Base-by-base conservation (phyloP, 768 basidiomycete species). In the Mrakia gelida region DNA sequence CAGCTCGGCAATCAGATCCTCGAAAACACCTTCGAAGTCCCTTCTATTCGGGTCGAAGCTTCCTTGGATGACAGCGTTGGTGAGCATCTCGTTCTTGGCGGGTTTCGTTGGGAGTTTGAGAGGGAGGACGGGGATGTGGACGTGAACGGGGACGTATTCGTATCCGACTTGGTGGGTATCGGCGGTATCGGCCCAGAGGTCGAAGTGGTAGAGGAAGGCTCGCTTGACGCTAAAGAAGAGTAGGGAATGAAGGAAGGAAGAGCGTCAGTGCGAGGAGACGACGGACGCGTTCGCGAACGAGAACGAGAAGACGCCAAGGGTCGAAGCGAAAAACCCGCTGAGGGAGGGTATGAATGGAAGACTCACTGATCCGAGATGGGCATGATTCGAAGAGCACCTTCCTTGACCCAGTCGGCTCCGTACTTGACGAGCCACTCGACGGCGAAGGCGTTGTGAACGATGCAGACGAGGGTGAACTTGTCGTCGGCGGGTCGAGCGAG, bases 381-480 rank as follows among this genome's bases (percentile, higher is more conserved):
- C 11, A 86, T 76, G 28, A 86, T 77, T 6, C 86, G 84, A 32
- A 87, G 83, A 21, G 86, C 86, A 52, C 82, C 81, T 32, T 85
- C 81, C 54, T 83, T 83, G 43, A 86, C 80, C 86, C 86, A 87
- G 68, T 84, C 83, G 26, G 83, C 78, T 26, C 86, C 85, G 28
- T 80, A 10, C 52, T 79, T 68, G 85, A 86, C 84, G 84, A 86
- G 4, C 68, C 68, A 63, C 80, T 85, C 75, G 77, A 77, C 26
- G 9, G 63, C 54, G 38, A 79, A 79, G 23, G 83, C 81, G 75
- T 87, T 84, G 75, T 87, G 87, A 0, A 86, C 86, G 41, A 86
- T 84, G 81, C 86, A 87, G n/a, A 85, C 84, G 49, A 87, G 79
- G 71, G 84, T 82, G 80, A 87, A 87, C 79, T 87, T 87, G 75